phyloP scores from a whole-genome alignment of 257 asterid genomes.

The Euphrasia confusa region DNA sequence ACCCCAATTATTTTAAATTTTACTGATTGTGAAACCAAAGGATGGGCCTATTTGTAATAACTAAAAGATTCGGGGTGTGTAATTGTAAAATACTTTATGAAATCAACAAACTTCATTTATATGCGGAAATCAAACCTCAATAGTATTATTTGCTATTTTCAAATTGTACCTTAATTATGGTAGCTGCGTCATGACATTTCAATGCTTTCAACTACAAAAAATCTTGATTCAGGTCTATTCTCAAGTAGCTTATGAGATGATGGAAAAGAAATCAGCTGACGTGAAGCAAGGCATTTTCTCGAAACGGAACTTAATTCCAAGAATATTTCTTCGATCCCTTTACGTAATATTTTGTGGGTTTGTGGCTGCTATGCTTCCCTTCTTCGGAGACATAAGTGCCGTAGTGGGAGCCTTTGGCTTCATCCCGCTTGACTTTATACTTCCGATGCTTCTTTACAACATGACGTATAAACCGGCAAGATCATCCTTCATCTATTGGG shows the following conservation, averaged over 20 bases:
- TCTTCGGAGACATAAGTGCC: slow-evolving; percentile 84
- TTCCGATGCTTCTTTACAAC: slow-evolving; percentile 96
- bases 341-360: slow-evolving; percentile 73
- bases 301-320: slow-evolving; percentile 69
- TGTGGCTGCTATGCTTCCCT: slow-evolving; percentile 92
- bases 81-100: neutral
- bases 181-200: no score
- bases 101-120: neutral
- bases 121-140: no score
- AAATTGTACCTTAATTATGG: no score
- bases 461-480: slow-evolving; percentile 57
- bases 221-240: slow-evolving; percentile 58
- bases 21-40: neutral
- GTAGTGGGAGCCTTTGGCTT: slow-evolving; percentile 94
- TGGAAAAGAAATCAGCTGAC: slow-evolving; percentile 93
- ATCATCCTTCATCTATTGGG: slow-evolving; percentile 53
- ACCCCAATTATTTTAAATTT: neutral
- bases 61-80: neutral
- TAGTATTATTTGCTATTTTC: no score
- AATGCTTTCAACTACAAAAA: neutral
- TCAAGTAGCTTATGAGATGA: slow-evolving; percentile 93
- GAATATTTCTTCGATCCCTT: slow-evolving; percentile 65
- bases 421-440: slow-evolving; percentile 86
- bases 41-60: neutral
- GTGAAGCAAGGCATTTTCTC: slow-evolving; percentile 68